Evolutionary conservation across 2,329 filamentous ascomycete species (phyloP), one percentile per base, ranked within the genome.

Genomic region (Tolypocladium tundrense): DNA sequence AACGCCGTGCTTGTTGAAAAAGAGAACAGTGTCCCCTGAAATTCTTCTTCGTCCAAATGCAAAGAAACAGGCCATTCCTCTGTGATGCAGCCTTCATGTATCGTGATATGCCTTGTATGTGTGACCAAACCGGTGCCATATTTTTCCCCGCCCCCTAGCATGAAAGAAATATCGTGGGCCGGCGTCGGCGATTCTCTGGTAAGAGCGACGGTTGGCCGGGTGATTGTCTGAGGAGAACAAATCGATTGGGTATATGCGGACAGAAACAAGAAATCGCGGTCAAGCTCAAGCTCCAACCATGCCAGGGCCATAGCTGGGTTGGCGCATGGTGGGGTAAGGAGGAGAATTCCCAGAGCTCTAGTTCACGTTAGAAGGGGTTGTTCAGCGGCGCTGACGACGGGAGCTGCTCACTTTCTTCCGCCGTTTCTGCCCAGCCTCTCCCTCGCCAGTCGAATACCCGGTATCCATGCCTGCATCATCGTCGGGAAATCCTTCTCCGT

Each of bases 371-470:
- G 63, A 60, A 60, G 59, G 63, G 56, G 33, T 54, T 40, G 43
- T 5, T 16, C 33, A 55, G 35, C 45, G 16, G 40, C 48, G 53
- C 14, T 54, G 24, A 19, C 27, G 56, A 52, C 59, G 59, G 59
- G 19, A 43, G 55, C 48, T 8, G 53, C 69, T 63, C 67, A 85
- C 84, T 83, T 86, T 85, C 75, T 87, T 88, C 69, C 83, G 79
- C 64, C 84, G 79, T 74, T 87, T 87, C 64, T 80, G 75, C 63
- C 76, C 78, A 64, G 87, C 84, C 64, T 88, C 87, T 64, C 85
- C 84, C 63, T 88, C 88, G 59, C 85, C 87, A 27, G 87, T 89
- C 27, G 86, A 89, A 66, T 90, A 87, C n/a, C 82, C 84, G 19
- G 75, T 76, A 14, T 81, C 85, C 58, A 70, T 67, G 51, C 79